Base-by-base conservation (phyloP, 768 basidiomycete species). In the Amanita pseudoporphyria region DNA sequence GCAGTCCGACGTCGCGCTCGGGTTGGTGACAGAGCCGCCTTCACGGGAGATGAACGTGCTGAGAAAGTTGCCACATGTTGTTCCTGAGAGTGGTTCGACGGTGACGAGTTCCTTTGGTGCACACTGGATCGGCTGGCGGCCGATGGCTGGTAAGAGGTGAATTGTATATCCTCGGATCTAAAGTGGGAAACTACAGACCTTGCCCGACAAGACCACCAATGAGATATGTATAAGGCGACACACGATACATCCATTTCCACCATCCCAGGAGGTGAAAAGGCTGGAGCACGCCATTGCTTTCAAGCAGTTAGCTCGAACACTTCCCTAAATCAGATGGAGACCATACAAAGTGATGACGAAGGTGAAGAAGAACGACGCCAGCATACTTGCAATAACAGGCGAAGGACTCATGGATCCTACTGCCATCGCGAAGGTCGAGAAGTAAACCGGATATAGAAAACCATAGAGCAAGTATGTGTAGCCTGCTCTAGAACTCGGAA, bases 211-310 rank as follows among this genome's bases (percentile, higher is more conserved):
- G 56, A 14, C 68, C 79, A 45, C 73, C 73, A 33, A 77, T 70
- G 30, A 81, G 59, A 50, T 80, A 79, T 1, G 72, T 74, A 53
- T 64, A 74, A 0, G 77, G 76, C 1, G 77, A 75, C 5, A 76
- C 45, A 41, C 63, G 66, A 51, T 79, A 85, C 82, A 84, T 82
- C 82, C 83, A 86, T 45, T 63, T 59, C 84, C 84, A 87, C 77
- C 81, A 82, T 9, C 77, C 76, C 2, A 86, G 74, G 14, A 70
- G 67, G 6, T 69, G 55, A 58, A 67, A 81, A 6, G 84, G 84
- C 56, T 87, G 84, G 3, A 87, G 58, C 32, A 85, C 79, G 53
- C 82, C 83, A 53, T 83, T 72, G 57, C 77, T 79, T 54, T 28
- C 13, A 18, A n/a, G 9, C 43, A 32, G 33, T 33, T 42, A 45